These are phyloP conservation scores for Pichia sp. DNA, from an alignment of 1,139 yeast species.

Conservation along the genomic window DNA sequence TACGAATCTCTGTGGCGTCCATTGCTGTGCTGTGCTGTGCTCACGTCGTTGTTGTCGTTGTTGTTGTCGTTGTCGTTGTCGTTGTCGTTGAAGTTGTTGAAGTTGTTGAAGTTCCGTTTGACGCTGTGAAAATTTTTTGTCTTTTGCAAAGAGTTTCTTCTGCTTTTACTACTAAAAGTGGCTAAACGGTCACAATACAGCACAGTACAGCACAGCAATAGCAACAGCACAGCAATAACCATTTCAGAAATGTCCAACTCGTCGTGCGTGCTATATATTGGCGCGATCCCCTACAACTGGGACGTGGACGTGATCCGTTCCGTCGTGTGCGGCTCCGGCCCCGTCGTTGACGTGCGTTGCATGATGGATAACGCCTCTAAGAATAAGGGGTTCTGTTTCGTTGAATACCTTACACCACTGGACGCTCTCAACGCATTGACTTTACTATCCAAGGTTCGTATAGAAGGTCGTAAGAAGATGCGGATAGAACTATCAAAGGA, in stretches of 20 bases:
- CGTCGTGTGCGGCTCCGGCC: conserved; percentile 60
- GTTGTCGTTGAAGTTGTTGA: too few species aligned
- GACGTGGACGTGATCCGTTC: conserved; percentile 46
- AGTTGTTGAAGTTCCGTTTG: too few species aligned
- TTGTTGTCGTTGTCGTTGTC: too few species aligned
- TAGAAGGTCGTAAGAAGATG: conserved; percentile 37
- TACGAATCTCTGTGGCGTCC: conserved; percentile 71
- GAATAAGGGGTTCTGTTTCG: conserved; percentile 58
- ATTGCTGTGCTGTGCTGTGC: too few species aligned
- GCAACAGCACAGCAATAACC: too few species aligned
- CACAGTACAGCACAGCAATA: too few species aligned
- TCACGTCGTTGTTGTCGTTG: too few species aligned
- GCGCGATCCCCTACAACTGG: conserved; percentile 62
- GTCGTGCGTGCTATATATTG: conserved; percentile 46
- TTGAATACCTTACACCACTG: conserved; percentile 45
- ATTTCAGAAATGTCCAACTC: conserved; percentile 12
- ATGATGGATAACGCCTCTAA: conserved; percentile 58
- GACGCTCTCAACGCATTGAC: conserved; percentile 46
- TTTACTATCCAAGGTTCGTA: conserved; percentile 36
- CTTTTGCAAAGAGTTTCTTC: too few species aligned
- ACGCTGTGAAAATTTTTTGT: too few species aligned
- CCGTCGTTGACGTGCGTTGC: conserved; percentile 54
- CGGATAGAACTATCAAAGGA: conserved; percentile 58
- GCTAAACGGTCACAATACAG: too few species aligned
- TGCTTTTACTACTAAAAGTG: too few species aligned